Evolutionary conservation across 78 protist genomes (phyloP).

Genomic region (Planoprotostelium fungivorum): DNA sequence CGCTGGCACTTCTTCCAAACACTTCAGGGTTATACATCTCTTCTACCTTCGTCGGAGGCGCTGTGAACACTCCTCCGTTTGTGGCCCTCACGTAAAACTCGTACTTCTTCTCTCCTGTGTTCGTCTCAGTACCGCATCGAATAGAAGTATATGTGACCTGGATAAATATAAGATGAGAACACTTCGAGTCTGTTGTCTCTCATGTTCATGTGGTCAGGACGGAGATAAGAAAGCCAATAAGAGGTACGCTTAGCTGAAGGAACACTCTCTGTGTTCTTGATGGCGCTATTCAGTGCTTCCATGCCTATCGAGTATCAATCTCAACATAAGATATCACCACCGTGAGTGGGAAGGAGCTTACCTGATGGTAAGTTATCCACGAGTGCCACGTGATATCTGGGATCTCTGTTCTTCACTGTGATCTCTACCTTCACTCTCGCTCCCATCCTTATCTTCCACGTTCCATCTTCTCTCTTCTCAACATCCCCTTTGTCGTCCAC

Average conservation of each 20-base stretch:
- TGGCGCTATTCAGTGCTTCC: not conserved
- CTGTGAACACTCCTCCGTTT: too few relatives aligned
- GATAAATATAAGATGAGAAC: not conserved
- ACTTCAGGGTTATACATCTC: too few relatives aligned
- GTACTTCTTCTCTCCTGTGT: too few relatives aligned
- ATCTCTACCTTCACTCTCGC: not conserved
- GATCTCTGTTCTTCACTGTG: not conserved
- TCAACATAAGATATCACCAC: too few relatives aligned
- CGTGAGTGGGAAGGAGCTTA: too few relatives aligned
- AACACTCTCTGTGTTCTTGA: not conserved
- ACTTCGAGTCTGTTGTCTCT: not conserved
- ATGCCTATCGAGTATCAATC: too few relatives aligned
- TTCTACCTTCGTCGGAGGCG: too few relatives aligned
- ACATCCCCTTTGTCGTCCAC: not conserved
- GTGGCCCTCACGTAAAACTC: too few relatives aligned
- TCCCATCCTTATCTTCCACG: not conserved
- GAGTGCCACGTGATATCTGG: not conserved
- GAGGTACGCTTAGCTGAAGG: not conserved
- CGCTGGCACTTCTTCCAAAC: too few relatives aligned
- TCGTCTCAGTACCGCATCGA: too few relatives aligned
- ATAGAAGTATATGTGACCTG: too few relatives aligned
- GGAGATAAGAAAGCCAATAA: not conserved
- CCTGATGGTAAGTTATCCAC: not conserved
- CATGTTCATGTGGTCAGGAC: not conserved
- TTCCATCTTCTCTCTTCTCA: not conserved